Conservation (phyloP, 345 rosid genomes). For the Barbarea vulgaris region DNA sequence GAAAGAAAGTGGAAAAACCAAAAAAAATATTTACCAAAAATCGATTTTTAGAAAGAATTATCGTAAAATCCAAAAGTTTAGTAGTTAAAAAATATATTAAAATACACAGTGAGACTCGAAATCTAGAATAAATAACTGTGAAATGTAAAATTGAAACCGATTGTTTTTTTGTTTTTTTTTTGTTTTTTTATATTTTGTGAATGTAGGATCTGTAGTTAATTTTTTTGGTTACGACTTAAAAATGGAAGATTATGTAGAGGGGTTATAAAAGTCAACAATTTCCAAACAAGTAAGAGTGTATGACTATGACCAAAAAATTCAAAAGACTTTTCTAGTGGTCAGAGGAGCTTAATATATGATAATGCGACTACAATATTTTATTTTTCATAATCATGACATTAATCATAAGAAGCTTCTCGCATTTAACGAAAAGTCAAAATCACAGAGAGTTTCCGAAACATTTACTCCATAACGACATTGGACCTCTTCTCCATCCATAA, state of each 20-base stretch:
- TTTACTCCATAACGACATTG: constrained; percentile 39
- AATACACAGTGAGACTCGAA: neutral
- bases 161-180: too few relatives aligned
- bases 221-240: too few relatives aligned
- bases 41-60: neutral
- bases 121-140: neutral
- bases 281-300: constrained; percentile 10
- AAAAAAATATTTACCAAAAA: neutral
- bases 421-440: constrained; percentile 19
- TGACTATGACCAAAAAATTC: constrained; percentile 25
- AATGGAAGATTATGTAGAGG: neutral
- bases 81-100: neutral
- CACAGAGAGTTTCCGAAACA: neutral
- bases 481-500: constrained; percentile 61
- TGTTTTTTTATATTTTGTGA: neutral
- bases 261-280: constrained; percentile 3
- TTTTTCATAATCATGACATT: neutral
- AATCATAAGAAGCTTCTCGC: neutral
- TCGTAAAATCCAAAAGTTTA: neutral
- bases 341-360: neutral
- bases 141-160: neutral
- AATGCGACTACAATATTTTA: neutral
- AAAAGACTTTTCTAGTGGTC: constrained; percentile 5
- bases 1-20: neutral
- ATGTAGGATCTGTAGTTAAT: neutral